Evolutionary conservation across 148 eudicot species (phyloP).

Genomic region (Persicaria tinctoria): DNA sequence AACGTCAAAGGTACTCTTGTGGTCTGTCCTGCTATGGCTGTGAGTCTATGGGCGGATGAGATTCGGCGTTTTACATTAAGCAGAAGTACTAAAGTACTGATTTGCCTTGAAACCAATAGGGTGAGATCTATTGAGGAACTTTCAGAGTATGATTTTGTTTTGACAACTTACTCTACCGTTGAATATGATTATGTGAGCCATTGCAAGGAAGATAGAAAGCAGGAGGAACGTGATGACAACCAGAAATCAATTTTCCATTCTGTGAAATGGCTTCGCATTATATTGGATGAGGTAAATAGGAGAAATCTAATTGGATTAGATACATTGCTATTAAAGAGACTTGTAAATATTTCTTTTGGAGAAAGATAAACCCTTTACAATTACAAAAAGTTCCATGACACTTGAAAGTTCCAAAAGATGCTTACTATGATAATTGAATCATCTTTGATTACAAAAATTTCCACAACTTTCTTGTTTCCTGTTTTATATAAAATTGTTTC

Average conservation of each 20-base stretch:
- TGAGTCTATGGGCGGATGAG: slow-evolving; percentile 72
- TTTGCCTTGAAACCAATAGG: slow-evolving; percentile 83
- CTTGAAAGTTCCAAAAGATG: too few relatives aligned
- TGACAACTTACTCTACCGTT: slow-evolving; percentile 79
- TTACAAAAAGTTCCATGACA: too few relatives aligned
- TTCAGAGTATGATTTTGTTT: slow-evolving; percentile 67
- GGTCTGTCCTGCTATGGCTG: slow-evolving; percentile 78
- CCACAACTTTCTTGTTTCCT: too few relatives aligned
- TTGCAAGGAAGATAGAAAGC: slow-evolving; percentile 47
- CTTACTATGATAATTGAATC: too few relatives aligned
- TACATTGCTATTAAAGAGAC: too few relatives aligned
- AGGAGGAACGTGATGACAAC: slow-evolving; percentile 16
- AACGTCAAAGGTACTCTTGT: slow-evolving; percentile 71
- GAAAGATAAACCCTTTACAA: too few relatives aligned
- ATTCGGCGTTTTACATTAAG: slow-evolving; percentile 59
- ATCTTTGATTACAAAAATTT: too few relatives aligned
- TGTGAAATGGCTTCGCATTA: slow-evolving; percentile 74
- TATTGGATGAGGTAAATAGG: slow-evolving; percentile 77
- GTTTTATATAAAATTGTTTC: too few relatives aligned
- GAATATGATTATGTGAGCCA: slow-evolving; percentile 70
- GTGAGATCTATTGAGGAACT: slow-evolving; percentile 39
- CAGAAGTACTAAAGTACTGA: slow-evolving; percentile 70
- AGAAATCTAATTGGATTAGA: too few relatives aligned
- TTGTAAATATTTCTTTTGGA: too few relatives aligned
- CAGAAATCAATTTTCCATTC: slow-evolving; percentile 63